Percentiles rank a stretch among this genome's conserved stretches.
These are phyloP conservation scores for Glycine tomentella DNA, from an alignment of 306 rosid genomes.

Conservation along the genomic window DNA sequence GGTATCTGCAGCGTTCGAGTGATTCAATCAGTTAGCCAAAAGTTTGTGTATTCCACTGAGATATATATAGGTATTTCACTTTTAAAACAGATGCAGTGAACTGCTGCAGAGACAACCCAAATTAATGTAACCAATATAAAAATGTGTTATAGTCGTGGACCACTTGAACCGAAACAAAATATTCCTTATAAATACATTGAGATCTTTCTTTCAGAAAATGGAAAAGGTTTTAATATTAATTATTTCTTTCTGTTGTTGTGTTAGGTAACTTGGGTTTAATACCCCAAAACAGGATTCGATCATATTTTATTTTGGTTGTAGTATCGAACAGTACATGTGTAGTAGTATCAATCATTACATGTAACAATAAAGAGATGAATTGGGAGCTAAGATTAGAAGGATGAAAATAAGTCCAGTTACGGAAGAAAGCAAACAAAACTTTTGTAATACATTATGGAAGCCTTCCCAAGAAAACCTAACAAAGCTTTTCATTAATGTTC, in stretches of 20 bases:
- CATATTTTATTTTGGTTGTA: background rate
- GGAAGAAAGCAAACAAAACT: slow-evolving; percentile 46
- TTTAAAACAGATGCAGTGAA: slow-evolving; percentile 30
- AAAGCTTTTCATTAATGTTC: slow-evolving; percentile 40
- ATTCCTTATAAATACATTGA: background rate
- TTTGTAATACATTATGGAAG: slow-evolving; percentile 39
- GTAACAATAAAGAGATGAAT: background rate
- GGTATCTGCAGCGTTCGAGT: background rate
- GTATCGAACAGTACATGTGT: background rate
- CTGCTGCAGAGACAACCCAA: slow-evolving; percentile 21
- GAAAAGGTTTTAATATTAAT: background rate
- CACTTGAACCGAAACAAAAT: slow-evolving; percentile 27
- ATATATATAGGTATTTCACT: slow-evolving; percentile 18
- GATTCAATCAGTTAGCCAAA: background rate
- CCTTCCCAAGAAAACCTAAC: slow-evolving; percentile 36
- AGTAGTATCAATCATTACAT: no score
- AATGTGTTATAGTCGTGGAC: background rate
- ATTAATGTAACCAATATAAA: slow-evolving; percentile 30
- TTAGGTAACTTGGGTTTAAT: slow-evolving; percentile 8
- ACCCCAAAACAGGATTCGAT: background rate
- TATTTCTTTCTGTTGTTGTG: background rate
- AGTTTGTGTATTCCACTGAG: background rate
- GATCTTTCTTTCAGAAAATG: slow-evolving; percentile 29
- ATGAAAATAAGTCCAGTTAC: background rate
- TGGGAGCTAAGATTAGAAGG: background rate